Evolutionary conservation across 345 rosid species (phyloP).

Genomic region (Hirschfeldia incana): DNA sequence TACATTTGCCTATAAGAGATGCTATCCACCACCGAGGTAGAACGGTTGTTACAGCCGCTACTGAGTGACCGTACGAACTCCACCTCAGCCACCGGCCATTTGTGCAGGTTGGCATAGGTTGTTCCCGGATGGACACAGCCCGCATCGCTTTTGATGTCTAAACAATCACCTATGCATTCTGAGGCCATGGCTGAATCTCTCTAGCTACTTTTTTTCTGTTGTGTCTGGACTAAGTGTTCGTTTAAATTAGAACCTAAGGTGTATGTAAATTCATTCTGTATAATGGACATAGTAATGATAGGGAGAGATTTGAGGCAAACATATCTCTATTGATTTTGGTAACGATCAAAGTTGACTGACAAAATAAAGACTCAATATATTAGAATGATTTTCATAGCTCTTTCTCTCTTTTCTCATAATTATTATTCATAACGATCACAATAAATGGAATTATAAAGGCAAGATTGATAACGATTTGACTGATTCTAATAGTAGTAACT

Average conservation of each 20-base stretch:
- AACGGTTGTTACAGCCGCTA: constrained; percentile 9
- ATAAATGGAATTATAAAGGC: not conserved
- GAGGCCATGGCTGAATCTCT: constrained; percentile 48
- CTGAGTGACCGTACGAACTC: constrained; percentile 54
- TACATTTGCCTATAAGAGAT: constrained; percentile 75
- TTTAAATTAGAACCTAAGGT: not conserved
- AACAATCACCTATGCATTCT: constrained; percentile 61
- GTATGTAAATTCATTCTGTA: not conserved
- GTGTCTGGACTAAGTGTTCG: not conserved
- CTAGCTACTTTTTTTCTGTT: not conserved
- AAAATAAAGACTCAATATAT: not conserved
- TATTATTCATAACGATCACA: not conserved
- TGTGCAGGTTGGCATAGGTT: constrained; percentile 59
- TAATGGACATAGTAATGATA: not conserved
- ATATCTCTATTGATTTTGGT: not conserved
- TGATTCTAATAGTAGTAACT: not conserved
- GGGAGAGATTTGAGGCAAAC: not conserved
- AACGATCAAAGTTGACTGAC: constrained; percentile 15
- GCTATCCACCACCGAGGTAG: constrained; percentile 49
- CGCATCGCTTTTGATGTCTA: constrained; percentile 52
- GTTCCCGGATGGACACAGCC: constrained; percentile 45
- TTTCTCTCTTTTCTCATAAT: not conserved
- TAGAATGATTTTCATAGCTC: not conserved
- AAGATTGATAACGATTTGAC: not conserved
- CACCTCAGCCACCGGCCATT: constrained; percentile 65